Base-by-base conservation (phyloP, 495 filamentous ascomycete species). In the Trichocladium uniseriatum region DNA sequence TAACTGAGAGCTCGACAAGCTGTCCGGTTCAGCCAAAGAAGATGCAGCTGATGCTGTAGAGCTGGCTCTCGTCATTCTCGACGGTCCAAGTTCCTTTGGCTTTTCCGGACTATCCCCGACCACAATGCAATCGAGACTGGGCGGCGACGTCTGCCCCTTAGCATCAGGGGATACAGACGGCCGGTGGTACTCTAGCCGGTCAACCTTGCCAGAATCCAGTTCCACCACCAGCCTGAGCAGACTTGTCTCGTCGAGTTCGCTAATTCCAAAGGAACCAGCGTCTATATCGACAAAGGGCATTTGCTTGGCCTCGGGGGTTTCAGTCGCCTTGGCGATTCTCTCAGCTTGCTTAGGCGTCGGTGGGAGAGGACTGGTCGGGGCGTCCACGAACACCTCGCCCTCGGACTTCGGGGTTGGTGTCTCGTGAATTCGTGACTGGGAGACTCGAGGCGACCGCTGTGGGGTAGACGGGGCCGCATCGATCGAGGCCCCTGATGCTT, bases 361-460 rank as follows among this genome's bases (percentile, higher is more conserved):
- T 7, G 54, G 50, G 6, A 53, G 29, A 18, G 69, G 74, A 31
- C 69, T 75, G 27, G 58, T 65, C 13, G 59, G 60, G 18, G 73
- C 76, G 48, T 78, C 76, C 10, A 74, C 65, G 49, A 69, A 77
- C 10, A 60, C 59, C 3, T 73, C 69, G 15, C 46, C 49, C 13
- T 67, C 66, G 3, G 65, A 71, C 7, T 60, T 69, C 0, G 70
- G 68, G n/a, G 68, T 64, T 0, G 70, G 68, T 8, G 67, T 66
- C 15, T 54, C 56, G 14, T 39, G 50, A n/a, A 38, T 8, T 15
- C 48, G 32, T 3, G 35, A 5, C 18, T 45, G 44, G 8, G 31
- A 43, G 9, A 38, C 32, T 41, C 55, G 58, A 19, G 49, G 15
- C 18, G 36, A 48, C 15, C 44, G 53, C 36, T 49, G 58, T 16